These are phyloP conservation scores for Candida qinlingensis DNA, from an alignment of 805 yeast genomes.

Conservation along the genomic window DNA sequence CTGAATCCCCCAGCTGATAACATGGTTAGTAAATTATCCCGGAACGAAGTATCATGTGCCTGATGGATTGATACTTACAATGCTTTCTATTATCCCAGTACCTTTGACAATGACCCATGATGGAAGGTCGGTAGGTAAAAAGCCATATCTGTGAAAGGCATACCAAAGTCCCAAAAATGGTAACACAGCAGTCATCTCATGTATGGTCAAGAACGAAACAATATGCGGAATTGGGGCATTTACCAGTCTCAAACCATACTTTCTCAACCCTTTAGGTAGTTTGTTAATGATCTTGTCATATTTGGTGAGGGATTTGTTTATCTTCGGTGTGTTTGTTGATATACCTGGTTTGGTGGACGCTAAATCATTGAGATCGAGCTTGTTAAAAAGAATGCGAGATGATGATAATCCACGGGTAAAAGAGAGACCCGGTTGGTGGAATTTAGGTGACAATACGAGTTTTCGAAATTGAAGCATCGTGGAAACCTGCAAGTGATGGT, in stretches of 20 bases:
- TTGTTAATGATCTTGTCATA: conserved; percentile 22
- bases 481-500: no score
- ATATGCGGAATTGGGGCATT: conserved; percentile 57
- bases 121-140: conserved; percentile 51
- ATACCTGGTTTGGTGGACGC: neutral
- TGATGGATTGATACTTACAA: conserved; percentile 30
- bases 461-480: no score
- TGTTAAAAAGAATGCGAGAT: neutral
- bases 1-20: conserved; percentile 21
- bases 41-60: no score
- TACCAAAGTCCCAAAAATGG: conserved; percentile 72
- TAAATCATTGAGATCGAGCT: neutral
- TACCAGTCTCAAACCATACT: conserved; percentile 44
- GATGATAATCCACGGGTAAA: neutral
- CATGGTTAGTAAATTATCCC: conserved; percentile 17
- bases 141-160: conserved; percentile 48
- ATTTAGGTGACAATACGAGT: neutral
- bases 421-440: neutral
- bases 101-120: conserved; percentile 59
- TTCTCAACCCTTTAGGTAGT: conserved; percentile 46
- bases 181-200: conserved; percentile 68
- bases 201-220: conserved; percentile 60
- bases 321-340: neutral
- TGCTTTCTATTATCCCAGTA: conserved; percentile 47
- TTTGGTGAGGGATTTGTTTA: neutral